Evolutionary conservation across 768 basidiomycete genomes (phyloP), one percentile per base, ranked within the genome.

Genomic region (Mrakia blollopis): DNA sequence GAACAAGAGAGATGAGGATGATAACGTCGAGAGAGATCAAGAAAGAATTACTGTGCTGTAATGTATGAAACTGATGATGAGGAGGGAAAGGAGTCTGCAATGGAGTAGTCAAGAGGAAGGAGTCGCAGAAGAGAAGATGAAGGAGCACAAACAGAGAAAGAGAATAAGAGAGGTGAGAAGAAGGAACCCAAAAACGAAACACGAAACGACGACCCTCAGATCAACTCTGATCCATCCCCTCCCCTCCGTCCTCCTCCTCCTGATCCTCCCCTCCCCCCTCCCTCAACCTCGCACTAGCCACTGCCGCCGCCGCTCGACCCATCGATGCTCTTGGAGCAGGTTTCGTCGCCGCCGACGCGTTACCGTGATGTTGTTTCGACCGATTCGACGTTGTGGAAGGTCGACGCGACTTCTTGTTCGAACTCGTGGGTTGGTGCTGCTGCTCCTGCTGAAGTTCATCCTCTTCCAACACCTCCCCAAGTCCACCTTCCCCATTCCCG

Each of bases 361-460:
- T n/a, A n/a, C n/a, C n/a, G n/a, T n/a, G 57, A 35, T 37, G n/a
- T 32, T 63, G 44, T 9, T 44, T 13, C 62, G 62, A 14, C 60
- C 11, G 39, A 11, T 5, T 41, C 39, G 39, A n/a, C 0, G 35
- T 37, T 6, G 62, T 14, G 1, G 62, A 32, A 1, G n/a, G 28
- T 18, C 35, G 35, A 32, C 62, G 18, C 62, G 35, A 63, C 35
- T 37, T 63, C 9, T 21, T 63, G 3, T 14, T 13, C 62, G 30
- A 32, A 11, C 10, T 10, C 61, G 30, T 11, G 1, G 62, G 32
- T 23, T 80, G 87, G 82, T 91, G 90, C 81, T 90, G 78, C 84
- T 90, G 47, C 82, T 91, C 90, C 81, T 90, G 78, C 84, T 90
- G 47, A 50, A 18, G 47, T 50, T 50, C 47, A 18, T 89, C 76